Conservation (phyloP, 805 yeast species). For the Metschnikowia continentalis region DNA sequence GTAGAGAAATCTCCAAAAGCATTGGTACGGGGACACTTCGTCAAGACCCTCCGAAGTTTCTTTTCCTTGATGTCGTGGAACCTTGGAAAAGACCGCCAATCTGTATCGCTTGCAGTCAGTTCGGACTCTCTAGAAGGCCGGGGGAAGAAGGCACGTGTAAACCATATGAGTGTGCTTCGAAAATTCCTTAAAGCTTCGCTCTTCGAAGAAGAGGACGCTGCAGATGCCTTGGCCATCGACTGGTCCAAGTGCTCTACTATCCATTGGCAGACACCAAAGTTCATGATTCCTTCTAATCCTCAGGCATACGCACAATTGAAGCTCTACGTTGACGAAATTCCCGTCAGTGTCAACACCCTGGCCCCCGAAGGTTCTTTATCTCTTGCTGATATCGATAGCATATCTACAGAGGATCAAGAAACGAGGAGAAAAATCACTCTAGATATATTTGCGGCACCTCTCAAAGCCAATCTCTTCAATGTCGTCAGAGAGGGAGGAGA, state of each 20-base stretch:
- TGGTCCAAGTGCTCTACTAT: slow-evolving; percentile 16
- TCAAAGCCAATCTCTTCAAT: slow-evolving; percentile 47
- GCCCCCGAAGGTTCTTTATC: slow-evolving; percentile 23
- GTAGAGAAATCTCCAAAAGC: slow-evolving; percentile 52
- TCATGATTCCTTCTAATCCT: slow-evolving; percentile 49
- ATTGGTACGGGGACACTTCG: slow-evolving; percentile 60
- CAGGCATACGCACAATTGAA: slow-evolving; percentile 64
- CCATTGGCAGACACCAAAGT: slow-evolving; percentile 49
- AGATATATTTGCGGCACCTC: slow-evolving; percentile 49
- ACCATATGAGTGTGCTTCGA: slow-evolving; percentile 41
- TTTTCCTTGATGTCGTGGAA: slow-evolving; percentile 77
- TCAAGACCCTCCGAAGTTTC: slow-evolving; percentile 62
- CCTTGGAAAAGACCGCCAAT: slow-evolving; percentile 34
- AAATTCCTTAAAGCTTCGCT: slow-evolving; percentile 45
- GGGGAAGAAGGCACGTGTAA: slow-evolving; percentile 33
- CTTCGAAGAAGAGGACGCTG: slow-evolving; percentile 21
- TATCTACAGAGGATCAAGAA: slow-evolving; percentile 57
- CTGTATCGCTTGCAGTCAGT: slow-evolving; percentile 33
- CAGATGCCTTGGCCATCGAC: slow-evolving; percentile 13
- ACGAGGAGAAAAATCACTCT: slow-evolving; percentile 51
- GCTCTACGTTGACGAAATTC: slow-evolving; percentile 45
- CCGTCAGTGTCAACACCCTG: slow-evolving; percentile 12
- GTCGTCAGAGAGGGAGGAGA: slow-evolving; percentile 71
- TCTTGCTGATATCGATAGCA: slow-evolving; percentile 37
- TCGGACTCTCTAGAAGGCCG: slow-evolving; percentile 30